These are phyloP conservation scores for Isoetes taiwanensis DNA, from an alignment of 75 land plant species.

Conservation along the genomic window DNA sequence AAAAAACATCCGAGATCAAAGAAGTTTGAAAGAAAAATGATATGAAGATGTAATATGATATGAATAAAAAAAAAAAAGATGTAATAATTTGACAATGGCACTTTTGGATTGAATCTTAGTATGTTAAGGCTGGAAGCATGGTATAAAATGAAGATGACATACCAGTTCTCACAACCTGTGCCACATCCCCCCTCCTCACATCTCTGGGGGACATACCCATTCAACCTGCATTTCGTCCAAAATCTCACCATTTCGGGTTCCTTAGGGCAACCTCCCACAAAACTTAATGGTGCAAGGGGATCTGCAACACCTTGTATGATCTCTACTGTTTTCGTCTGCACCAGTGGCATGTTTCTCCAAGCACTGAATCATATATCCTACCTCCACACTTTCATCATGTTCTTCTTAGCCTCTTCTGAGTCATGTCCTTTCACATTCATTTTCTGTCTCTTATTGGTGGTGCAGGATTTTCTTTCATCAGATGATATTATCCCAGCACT, in stretches of 20 bases:
- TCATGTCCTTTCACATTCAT: too few species aligned
- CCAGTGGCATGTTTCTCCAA: constrained; percentile 37
- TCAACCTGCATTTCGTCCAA: constrained; percentile 13
- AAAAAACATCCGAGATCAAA: background rate
- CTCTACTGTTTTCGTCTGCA: constrained; percentile 34
- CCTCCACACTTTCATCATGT: too few species aligned
- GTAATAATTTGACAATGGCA: background rate
- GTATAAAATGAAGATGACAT: background rate
- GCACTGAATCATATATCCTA: constrained; percentile 25
- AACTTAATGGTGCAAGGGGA: constrained; percentile 17
- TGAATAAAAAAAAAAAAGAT: background rate
- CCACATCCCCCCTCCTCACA: constrained; percentile 41
- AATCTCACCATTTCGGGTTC: constrained; percentile 26
- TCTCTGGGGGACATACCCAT: constrained; percentile 11
- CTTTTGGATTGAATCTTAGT: too few species aligned
- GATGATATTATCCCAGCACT: too few species aligned
- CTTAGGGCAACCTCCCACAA: constrained; percentile 26
- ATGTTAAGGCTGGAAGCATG: too few species aligned
- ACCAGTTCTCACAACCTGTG: constrained; percentile 33
- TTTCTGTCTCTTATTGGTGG: too few species aligned
- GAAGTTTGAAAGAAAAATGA: too few species aligned
- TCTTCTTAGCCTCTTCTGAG: too few species aligned
- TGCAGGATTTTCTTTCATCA: too few species aligned
- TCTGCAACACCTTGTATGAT: constrained; percentile 18
- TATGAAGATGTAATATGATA: too few species aligned